Base-by-base conservation (phyloP, 2,329 filamentous ascomycete species). In the Thermomyces lanuginosus region DNA sequence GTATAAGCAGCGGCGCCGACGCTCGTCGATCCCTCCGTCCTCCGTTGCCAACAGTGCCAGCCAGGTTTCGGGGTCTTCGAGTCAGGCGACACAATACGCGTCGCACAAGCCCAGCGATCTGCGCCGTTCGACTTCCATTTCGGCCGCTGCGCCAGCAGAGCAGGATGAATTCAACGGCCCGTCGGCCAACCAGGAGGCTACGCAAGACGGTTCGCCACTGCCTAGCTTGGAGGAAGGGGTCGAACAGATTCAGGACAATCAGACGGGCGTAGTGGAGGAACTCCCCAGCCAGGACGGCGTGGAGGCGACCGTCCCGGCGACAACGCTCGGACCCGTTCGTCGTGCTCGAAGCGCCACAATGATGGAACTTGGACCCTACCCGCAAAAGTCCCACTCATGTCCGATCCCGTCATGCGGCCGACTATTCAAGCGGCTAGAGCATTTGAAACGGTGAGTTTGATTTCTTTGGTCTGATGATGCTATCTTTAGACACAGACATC, bases 381-480 rank as follows among this genome's bases (percentile, higher is more conserved):
- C 89, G 27, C 82, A 92, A 50, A 98, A 98, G 58, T 92, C 84
- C 21, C 89, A 98, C 58, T 95, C 86, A 2, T 98, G 89, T 62
- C 89, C 89, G n/a, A 98, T 98, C 46, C 89, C 89, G 15, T 91
- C 86, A 29, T 98, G 89, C 53, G 89, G 89, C 29, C 77, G 89
- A 46, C 70, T 93, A 36, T 98, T 98, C 70, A 98, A 98, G 74
- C 76, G 89, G 57, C 72, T 98, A 63, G 89, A 98, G 63, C 89
- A 98, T 62, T 73, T 98, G 49, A 98, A 98, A 70, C 76, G 86
- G 82, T 92, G 81, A 72, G 78, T 41, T 40, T 27, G 27, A 37
- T 43, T 28, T 34, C n/a, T n/a, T n/a, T n/a, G n/a, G n/a, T n/a
- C n/a, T n/a, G n/a, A n/a, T n/a, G n/a, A n/a, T n/a, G n/a, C n/a